A percentile compares a stretch with the other conserved stretches of the same genome.
Conservation (phyloP, 208 protist genomes). For the Acanthamoeba lenticulata region DNA sequence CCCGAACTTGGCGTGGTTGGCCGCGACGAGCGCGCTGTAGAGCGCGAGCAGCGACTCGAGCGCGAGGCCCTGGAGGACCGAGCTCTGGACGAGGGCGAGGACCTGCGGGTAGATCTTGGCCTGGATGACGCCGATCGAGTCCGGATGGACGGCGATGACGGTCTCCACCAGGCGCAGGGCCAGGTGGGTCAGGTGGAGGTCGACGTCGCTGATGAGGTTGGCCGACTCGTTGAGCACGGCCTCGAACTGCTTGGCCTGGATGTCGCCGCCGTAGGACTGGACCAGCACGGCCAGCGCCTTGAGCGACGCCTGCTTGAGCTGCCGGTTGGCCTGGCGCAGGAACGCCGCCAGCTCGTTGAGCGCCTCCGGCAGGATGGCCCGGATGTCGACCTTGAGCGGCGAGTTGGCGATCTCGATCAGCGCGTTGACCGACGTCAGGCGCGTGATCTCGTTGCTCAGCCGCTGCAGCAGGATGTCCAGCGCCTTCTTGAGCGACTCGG, state of each 20-base stretch:
- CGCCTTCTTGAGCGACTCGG: slow-evolving; percentile 43
- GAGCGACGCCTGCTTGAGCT: slow-evolving; percentile 85
- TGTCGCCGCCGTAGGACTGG: slow-evolving; percentile 28
- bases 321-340: slow-evolving; percentile 86
- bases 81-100: slow-evolving; percentile 78
- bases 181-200: slow-evolving; percentile 87
- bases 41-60: slow-evolving; percentile 64
- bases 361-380: slow-evolving; percentile 73
- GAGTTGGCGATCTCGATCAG: slow-evolving; percentile 79
- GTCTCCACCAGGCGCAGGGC: slow-evolving; percentile 79
- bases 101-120: slow-evolving; percentile 76
- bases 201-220: slow-evolving; percentile 74
- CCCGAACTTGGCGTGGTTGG: slow-evolving; percentile 50
- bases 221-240: slow-evolving; percentile 60
- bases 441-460: slow-evolving; percentile 88
- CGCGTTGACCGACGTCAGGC: slow-evolving; percentile 81
- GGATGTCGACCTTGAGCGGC: slow-evolving; percentile 77
- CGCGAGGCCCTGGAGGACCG: slow-evolving; percentile 83
- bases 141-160: slow-evolving; percentile 66
- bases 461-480: slow-evolving; percentile 78
- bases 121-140: slow-evolving; percentile 54
- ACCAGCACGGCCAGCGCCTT: slow-evolving; percentile 78
- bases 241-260: slow-evolving; percentile 51
- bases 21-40: slow-evolving; percentile 31
- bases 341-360: slow-evolving; percentile 82